Evolutionary conservation across 140 eudicot species (phyloP).

Genomic region (Bidens hawaiensis): DNA sequence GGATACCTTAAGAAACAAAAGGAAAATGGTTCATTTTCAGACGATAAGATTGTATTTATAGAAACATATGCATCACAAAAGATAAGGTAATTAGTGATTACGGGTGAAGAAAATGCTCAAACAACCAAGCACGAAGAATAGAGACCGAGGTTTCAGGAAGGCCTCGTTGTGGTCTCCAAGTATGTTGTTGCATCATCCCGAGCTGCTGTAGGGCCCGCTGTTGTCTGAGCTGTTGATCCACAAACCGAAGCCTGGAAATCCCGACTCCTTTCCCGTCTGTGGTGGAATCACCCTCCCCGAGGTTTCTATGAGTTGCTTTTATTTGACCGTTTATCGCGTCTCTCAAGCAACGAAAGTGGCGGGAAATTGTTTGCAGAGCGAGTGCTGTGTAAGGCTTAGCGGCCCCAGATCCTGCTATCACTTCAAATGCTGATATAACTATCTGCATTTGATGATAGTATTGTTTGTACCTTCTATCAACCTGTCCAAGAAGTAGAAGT

Average conservation of each 20-base stretch:
- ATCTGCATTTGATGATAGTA: conserved; percentile 93
- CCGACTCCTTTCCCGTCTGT: conserved; percentile 58
- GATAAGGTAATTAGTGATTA: conserved; percentile 30
- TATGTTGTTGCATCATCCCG: conserved; percentile 84
- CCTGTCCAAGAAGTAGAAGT: conserved; percentile 37
- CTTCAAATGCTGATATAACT: conserved; percentile 81
- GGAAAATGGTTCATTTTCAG: not conserved
- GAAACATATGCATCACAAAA: not conserved
- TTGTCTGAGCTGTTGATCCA: conserved; percentile 78
- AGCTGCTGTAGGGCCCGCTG: conserved; percentile 92
- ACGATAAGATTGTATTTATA: not conserved
- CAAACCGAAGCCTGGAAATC: conserved; percentile 85
- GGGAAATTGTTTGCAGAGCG: conserved; percentile 87
- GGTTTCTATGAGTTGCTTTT: conserved; percentile 51
- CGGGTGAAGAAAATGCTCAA: conserved; percentile 98
- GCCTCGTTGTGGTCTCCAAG: conserved; percentile 97
- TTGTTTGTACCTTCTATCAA: conserved; percentile 86
- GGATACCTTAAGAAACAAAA: conserved; percentile 57
- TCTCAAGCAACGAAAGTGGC: conserved; percentile 83
- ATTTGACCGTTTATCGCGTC: conserved; percentile 78
- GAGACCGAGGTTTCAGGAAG: conserved; percentile 89
- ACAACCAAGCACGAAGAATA: conserved; percentile 85
- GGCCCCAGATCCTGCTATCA: conserved; percentile 73
- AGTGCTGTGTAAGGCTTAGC: conserved; percentile 90
- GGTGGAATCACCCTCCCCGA: conserved; percentile 69